Conservation (phyloP, 1,284 basidiomycete species). For the Stereum hirsutum region DNA sequence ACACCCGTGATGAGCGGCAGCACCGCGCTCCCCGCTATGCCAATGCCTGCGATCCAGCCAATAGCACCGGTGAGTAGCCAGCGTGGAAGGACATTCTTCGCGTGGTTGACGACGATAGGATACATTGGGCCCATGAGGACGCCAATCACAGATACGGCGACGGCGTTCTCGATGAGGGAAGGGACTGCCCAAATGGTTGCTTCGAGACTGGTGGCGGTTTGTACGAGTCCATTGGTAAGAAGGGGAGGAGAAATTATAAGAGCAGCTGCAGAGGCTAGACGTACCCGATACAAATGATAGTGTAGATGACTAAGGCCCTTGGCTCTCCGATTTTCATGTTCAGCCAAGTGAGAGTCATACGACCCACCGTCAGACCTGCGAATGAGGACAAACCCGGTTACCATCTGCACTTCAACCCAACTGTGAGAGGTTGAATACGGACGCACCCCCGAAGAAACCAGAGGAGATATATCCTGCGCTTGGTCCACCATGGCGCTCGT, state of each 20-base stretch:
- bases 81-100: slow-evolving; percentile 45
- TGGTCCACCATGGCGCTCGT: slow-evolving; percentile 22
- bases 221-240: too few species aligned
- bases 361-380: slow-evolving; percentile 46
- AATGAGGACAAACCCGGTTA: not conserved
- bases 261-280: slow-evolving; percentile 9
- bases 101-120: slow-evolving; percentile 56
- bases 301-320: slow-evolving; percentile 42
- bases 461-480: slow-evolving; percentile 27
- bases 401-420: not conserved
- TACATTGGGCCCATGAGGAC: slow-evolving; percentile 38
- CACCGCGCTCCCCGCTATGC: slow-evolving; percentile 57
- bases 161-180: slow-evolving; percentile 46
- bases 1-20: slow-evolving; percentile 59
- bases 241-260: slow-evolving; percentile 1
- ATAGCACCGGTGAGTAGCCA: slow-evolving; percentile 59
- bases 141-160: slow-evolving; percentile 51
- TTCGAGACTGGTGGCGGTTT: slow-evolving; percentile 31
- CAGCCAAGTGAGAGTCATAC: slow-evolving; percentile 48
- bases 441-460: slow-evolving; percentile 26
- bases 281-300: slow-evolving; percentile 42
- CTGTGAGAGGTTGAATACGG: not conserved
- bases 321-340: slow-evolving; percentile 51
- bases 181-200: slow-evolving; percentile 57
- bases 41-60: slow-evolving; percentile 59